Conservation (phyloP, 2,329 filamentous ascomycete species). For the Colletotrichum siamense region DNA sequence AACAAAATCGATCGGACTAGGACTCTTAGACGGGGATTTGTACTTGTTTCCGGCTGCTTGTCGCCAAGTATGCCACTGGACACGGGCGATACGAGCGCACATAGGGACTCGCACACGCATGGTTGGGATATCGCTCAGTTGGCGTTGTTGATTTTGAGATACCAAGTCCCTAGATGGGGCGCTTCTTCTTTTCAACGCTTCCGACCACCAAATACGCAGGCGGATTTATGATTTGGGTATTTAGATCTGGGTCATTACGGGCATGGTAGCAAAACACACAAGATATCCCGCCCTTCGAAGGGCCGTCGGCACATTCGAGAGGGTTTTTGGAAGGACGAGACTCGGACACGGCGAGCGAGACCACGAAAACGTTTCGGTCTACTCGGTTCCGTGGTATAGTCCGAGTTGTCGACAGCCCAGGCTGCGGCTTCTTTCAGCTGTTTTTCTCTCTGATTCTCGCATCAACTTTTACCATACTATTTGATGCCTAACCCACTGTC, state of each 20-base stretch:
- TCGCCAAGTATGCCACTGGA: constrained; percentile 5
- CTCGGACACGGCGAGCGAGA: not conserved
- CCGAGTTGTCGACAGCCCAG: not conserved
- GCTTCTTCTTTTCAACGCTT: constrained; percentile 21
- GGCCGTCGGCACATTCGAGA: not conserved
- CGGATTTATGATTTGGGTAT: constrained; percentile 18
- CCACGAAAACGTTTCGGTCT: not conserved
- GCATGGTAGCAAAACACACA: constrained; percentile 18
- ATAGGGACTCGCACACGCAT: constrained; percentile 15
- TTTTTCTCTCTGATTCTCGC: constrained; percentile 3
- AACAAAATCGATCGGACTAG: constrained; percentile 4
- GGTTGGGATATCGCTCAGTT: constrained; percentile 20
- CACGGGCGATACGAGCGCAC: not conserved
- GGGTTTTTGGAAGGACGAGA: not conserved
- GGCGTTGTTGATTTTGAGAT: constrained; percentile 26
- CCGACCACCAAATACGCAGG: not conserved
- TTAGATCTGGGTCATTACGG: constrained; percentile 16
- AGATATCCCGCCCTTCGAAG: constrained; percentile 11
- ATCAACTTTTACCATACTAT: constrained; percentile 11
- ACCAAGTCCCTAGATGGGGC: constrained; percentile 22
- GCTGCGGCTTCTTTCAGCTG: not conserved
- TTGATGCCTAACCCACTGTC: not conserved
- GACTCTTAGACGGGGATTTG: not conserved
- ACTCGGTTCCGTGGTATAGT: not conserved
- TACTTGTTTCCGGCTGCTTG: not conserved